These are phyloP conservation scores for Dothiorella sarmentorum DNA, from an alignment of 2,329 filamentous ascomycete genomes.

Conservation along the genomic window DNA sequence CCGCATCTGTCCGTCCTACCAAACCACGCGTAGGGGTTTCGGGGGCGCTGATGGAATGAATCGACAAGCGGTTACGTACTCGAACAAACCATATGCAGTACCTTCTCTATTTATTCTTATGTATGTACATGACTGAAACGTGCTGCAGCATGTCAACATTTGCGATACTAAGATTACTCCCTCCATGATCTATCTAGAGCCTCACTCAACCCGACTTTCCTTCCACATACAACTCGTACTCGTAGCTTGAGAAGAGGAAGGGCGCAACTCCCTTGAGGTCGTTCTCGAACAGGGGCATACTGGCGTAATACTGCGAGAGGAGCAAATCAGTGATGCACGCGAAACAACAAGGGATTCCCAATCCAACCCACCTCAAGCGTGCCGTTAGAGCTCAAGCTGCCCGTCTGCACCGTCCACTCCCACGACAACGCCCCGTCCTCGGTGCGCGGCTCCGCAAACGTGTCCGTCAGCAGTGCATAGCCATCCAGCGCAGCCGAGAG, in stretches of 20 bases:
- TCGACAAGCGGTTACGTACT: no score
- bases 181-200: no score
- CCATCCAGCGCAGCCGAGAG: conserved; percentile 41
- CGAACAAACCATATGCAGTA: no score
- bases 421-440: conserved; percentile 45
- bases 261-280: conserved; percentile 41
- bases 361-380: conserved; percentile 46
- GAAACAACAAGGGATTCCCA: background rate
- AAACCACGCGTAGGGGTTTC: no score
- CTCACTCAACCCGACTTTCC: background rate
- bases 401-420: conserved; percentile 52
- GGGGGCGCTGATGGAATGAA: no score
- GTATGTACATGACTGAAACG: no score
- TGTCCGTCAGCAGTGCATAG: conserved; percentile 43
- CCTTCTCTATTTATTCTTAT: no score
- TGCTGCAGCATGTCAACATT: no score
- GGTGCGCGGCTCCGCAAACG: conserved; percentile 48
- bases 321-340: background rate
- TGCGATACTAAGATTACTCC: no score
- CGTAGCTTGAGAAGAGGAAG: conserved; percentile 38
- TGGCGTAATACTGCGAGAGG: conserved; percentile 39
- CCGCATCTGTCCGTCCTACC: no score
- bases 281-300: conserved; percentile 33
- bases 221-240: conserved; percentile 20
- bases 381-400: conserved; percentile 48